Evolutionary conservation across 225 moss, liverwort and hornwort genomes (phyloP).

Genomic region (Sphagnum tenellum): DNA sequence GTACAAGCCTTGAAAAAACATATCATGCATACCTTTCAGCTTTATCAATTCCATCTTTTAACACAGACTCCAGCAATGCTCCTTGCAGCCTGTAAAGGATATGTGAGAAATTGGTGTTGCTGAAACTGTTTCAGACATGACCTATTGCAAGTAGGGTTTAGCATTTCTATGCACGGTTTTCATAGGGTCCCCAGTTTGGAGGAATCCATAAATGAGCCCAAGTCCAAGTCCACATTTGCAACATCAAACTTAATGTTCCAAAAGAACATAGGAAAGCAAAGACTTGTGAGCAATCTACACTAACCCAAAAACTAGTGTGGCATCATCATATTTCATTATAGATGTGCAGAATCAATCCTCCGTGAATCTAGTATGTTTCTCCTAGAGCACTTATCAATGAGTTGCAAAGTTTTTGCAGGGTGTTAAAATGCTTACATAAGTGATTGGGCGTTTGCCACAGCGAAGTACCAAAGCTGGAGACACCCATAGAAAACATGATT

Average conservation of each 20-base stretch:
- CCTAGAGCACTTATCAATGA: neutral
- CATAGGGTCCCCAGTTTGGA: no score
- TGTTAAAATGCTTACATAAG: slow-evolving; percentile 27
- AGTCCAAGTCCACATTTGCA: neutral
- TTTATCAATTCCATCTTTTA: slow-evolving; percentile 37
- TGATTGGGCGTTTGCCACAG: slow-evolving; percentile 36
- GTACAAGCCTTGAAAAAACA: neutral
- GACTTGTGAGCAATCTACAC: neutral
- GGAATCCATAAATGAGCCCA: no score
- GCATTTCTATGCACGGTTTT: no score
- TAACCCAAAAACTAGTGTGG: neutral
- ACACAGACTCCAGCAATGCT: slow-evolving; percentile 29
- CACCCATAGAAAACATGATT: neutral
- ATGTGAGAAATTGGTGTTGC: neutral
- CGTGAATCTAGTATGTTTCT: neutral
- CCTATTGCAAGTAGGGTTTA: neutral
- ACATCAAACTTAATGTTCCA: neutral
- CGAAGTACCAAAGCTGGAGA: slow-evolving; percentile 42
- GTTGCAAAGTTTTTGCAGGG: neutral
- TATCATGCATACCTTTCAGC: slow-evolving; percentile 23
- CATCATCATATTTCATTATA: neutral
- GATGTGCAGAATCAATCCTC: no score
- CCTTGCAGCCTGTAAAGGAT: slow-evolving; percentile 36
- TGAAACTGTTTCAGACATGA: neutral
- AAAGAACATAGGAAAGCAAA: neutral